These are phyloP conservation scores for Colletotrichum destructivum DNA, from an alignment of 2,329 filamentous ascomycete species.

Conservation along the genomic window DNA sequence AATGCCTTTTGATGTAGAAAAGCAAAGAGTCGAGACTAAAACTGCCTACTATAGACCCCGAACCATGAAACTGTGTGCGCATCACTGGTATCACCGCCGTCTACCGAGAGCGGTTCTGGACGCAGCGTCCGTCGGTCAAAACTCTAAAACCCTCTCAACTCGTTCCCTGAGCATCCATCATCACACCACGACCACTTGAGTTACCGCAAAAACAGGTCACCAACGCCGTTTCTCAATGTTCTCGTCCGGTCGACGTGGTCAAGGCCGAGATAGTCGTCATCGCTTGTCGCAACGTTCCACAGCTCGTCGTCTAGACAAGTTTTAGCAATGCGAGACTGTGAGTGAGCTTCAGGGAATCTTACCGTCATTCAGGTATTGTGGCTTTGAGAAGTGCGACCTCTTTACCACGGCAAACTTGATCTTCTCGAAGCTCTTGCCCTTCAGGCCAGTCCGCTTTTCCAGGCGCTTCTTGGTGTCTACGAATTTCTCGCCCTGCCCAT, in stretches of 20 bases:
- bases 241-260: conserved; percentile 77
- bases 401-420: conserved; percentile 93
- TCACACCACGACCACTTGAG: neutral
- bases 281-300: conserved; percentile 64
- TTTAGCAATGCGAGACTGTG: conserved; percentile 7
- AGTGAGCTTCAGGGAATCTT: conserved; percentile 53
- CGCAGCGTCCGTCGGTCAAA: conserved; percentile 23
- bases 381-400: conserved; percentile 80
- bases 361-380: conserved; percentile 91
- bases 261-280: conserved; percentile 76
- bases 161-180: conserved; percentile 20
- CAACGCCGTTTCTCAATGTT: conserved; percentile 70
- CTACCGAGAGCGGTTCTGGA: conserved; percentile 10
- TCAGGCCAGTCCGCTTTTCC: conserved; percentile 92
- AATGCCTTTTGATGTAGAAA: conserved; percentile 22
- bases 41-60: conserved; percentile 13
- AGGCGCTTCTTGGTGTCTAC: conserved; percentile 94
- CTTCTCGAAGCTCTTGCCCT: conserved; percentile 98
- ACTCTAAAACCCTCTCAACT: conserved; percentile 16
- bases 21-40: conserved; percentile 23
- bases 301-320: conserved; percentile 69
- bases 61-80: conserved; percentile 7
- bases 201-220: conserved; percentile 73
- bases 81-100: conserved; percentile 16
- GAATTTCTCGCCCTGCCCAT: conserved; percentile 81